Evolutionary conservation across 305 asterid species (phyloP), one percentile per base, ranked within the genome.

Genomic region (Fraxinus latifolia): DNA sequence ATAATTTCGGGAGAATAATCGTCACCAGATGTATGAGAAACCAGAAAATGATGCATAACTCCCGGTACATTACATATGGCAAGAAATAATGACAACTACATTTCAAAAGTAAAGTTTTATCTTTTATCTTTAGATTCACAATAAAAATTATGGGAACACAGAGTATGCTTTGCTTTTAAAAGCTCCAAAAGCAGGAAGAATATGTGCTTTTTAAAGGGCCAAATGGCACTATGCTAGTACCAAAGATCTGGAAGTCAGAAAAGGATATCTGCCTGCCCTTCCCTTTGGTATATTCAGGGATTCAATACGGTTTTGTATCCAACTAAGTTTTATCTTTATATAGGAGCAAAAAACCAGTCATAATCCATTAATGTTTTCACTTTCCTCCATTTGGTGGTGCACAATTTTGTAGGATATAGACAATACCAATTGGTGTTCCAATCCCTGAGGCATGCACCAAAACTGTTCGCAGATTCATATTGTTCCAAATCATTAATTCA

Each of bases 51-150:
- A 50, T 71, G 39, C 72, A 62, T 8, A 47, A 34, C 74, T 67
- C 58, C 33, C 21, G 34, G 21, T 72, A 81, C 72, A 11, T 53
- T 29, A 80, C 82, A 60, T 65, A 75, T 21, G 37, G 31, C 36
- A 74, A 80, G 3, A 23, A 65, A 65, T 65, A 7, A 77, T 73
- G 76, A 0, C 12, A 83, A 50, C 75, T 79, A 79, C 82, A 27
- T 75, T 39, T 68, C n/a, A 25, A 39, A 27, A 17, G 72, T 68
- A 65, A 77, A 62, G 78, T 82, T 37, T 73, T 76, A 67, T 55
- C 65, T 15, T 9, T 77, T 71, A 42, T 62, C 73, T 76, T 2
- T 3, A 32, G 73, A 31, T 50, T 21, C 34, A 2, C 71, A 32
- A 19, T 60, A 8, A 62, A 60, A 23, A 7, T 83, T 74, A 5